Base-by-base conservation (phyloP, 331 rosid genomes). In the Spiraea crenata region DNA sequence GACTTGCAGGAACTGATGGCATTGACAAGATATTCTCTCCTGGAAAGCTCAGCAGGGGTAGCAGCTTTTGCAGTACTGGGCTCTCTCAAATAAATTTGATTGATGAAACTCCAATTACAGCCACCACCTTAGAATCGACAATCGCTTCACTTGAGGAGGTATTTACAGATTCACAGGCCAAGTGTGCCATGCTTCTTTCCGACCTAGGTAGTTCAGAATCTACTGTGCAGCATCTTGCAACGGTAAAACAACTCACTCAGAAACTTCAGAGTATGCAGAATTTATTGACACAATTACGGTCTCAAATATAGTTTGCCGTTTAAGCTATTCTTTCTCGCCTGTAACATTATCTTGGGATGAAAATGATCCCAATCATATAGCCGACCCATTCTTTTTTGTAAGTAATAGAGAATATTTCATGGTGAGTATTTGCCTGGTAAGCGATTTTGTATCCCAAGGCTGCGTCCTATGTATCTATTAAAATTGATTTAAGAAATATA, bases 1-100 rank as follows among this genome's bases (percentile, higher is more conserved):
- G 59, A 73, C 65, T 70, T 78, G 85, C 93, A 93, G 98, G 98
- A 80, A 93, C 86, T 45, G 98, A 85, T 64, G 96, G 98, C 73
- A 81, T 93, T 46, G 90, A 90, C 81, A 93, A 84, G 79, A 80
- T 93, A 58, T 90, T 90, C 84, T 77, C 92, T 49, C 69, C 89
- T 8, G 85, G 80, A 67, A 90, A 82, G 84, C 70, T 62, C 62
- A 78, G 85, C 76, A 79, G 89, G 69, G 82, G 84, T 5, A 77
- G 85, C 46, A 89, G 85, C 73, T 60, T 74, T 58, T 71, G 77
- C 69, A 79, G 89, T 59, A 66, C 79, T 46, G 87, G 86, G 71
- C 67, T 71, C 49, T 63, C 93, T 81, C 91, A 86, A 13, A 59
- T 86, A 57, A 67, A 62, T 82, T 65, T 66, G 69, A 63, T 77